Base-by-base conservation (phyloP, 306 rosid species). In the Erythrophleum fordii region DNA sequence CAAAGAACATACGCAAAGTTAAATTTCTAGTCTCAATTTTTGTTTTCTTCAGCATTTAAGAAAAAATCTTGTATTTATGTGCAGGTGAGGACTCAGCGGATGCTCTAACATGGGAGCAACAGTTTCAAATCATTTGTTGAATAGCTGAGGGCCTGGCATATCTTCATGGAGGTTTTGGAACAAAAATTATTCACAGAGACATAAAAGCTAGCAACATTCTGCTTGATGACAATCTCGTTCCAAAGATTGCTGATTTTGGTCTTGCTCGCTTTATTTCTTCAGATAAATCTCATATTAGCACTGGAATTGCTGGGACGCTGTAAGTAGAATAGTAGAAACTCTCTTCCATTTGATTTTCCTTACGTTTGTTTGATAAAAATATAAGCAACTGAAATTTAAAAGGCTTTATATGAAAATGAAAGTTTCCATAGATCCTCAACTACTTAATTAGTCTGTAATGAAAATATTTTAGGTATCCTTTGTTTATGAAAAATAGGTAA, bases 241-340 rank as follows among this genome's bases (percentile, higher is more conserved):
- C 94, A 59, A 93, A 93, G 80, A 83, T 93, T 65, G 96, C 88
- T 34, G 92, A 89, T 83, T 91, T 91, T 69, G 91, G 96, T 56
- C 89, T 91, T 79, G 87, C 86, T 42, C 75, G 87, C 37, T 51
- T 72, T 46, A 85, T 85, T 75, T 72, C 81, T 34, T 56, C 76
- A 9, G 89, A 88, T 60, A 83, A 60, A 75, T 80, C 88, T 82
- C 92, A 88, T 82, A 26, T 84, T 75, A 88, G 85, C 82, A 87
- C 91, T 20, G 87, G 83, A 70, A 83, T 81, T 64, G 83, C 89
- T 3, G 91, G 89, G 49, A 86, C 95, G 51, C 66, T 85, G 97
- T 92, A 84, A 86, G 94, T 80, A 73, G 29, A 80, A 78, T 56
- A 37, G 8, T 52, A 52, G 25, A 52, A 18, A 5, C 56, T 45